Evolutionary conservation across 768 basidiomycete genomes (phyloP).

Genomic region (Trametes cubensis): DNA sequence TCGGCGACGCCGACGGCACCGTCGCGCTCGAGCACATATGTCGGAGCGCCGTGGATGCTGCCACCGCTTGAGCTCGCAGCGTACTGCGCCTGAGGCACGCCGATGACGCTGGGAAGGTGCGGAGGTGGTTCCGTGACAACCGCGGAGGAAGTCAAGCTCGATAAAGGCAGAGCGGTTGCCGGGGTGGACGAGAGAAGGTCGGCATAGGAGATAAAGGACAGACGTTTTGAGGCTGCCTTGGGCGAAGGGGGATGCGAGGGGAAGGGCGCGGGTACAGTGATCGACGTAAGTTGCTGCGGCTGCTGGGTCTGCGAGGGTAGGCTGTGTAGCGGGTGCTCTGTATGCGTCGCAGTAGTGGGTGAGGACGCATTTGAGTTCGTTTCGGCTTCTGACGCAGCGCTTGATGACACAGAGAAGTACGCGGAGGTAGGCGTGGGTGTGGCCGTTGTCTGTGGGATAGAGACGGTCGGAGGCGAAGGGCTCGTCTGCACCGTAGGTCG

Average conservation of each 20-base stretch:
- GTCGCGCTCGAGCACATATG: slow-evolving; percentile 29
- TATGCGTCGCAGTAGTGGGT: slow-evolving; percentile 43
- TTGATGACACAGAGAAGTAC: slow-evolving; percentile 46
- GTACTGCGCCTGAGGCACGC: slow-evolving; percentile 40
- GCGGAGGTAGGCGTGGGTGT: slow-evolving; percentile 49
- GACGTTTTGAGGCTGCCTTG: slow-evolving; percentile 60
- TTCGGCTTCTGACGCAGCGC: slow-evolving; percentile 17
- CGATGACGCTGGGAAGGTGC: slow-evolving; percentile 67
- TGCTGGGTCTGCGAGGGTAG: slow-evolving; percentile 25
- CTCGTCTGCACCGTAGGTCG: slow-evolving; percentile 35
- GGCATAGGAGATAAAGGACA: slow-evolving; percentile 88
- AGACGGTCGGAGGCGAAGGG: slow-evolving; percentile 8
- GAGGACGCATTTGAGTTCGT: slow-evolving; percentile 42
- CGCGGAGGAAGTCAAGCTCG: slow-evolving; percentile 68
- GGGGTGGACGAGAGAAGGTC: slow-evolving; percentile 84
- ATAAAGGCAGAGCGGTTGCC: slow-evolving; percentile 67
- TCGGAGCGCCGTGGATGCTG: slow-evolving; percentile 29
- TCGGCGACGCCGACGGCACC: slow-evolving; percentile 45
- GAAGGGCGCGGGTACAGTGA: slow-evolving; percentile 32
- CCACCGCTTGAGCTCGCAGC: slow-evolving; percentile 34
- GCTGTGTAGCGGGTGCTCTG: slow-evolving; percentile 32
- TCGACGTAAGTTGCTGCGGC: slow-evolving; percentile 27
- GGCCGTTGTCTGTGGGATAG: slow-evolving; percentile 19
- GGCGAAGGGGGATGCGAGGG: slow-evolving; percentile 48
- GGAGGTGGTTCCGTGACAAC: slow-evolving; percentile 64